These are phyloP conservation scores for Kuraishia piskuri DNA, from an alignment of 805 yeast genomes.

Conservation along the genomic window DNA sequence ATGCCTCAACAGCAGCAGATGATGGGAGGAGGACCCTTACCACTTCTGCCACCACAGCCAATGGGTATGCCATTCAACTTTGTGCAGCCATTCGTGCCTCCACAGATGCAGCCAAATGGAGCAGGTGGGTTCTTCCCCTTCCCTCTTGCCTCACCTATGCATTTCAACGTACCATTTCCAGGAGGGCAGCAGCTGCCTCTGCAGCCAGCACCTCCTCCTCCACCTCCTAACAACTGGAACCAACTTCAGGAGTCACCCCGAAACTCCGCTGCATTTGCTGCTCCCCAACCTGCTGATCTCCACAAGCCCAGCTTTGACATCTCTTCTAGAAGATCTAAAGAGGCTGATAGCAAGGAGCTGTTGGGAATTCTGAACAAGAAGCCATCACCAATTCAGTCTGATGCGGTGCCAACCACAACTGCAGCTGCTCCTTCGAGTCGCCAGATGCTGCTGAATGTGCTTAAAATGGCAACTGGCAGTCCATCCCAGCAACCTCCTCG, in stretches of 20 bases:
- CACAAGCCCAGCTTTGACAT: slow-evolving; percentile 22
- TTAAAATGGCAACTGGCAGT: slow-evolving; percentile 5
- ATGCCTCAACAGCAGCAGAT: slow-evolving; percentile 4
- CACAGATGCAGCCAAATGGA: slow-evolving; percentile 2
- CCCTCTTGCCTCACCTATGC: not conserved
- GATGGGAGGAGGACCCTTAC: slow-evolving; percentile 4
- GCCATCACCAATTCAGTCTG: not conserved
- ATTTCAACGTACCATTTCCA: slow-evolving; percentile 7
- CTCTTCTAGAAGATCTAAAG: slow-evolving; percentile 19
- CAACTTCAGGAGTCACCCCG: not conserved
- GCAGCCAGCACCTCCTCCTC: slow-evolving; percentile 9
- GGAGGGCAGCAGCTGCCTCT: slow-evolving; percentile 7
- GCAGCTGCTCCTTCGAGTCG: not conserved
- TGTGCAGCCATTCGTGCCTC: slow-evolving; percentile 7
- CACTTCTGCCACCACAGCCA: slow-evolving; percentile 8
- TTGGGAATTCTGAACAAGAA: slow-evolving; percentile 10
- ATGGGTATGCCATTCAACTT: slow-evolving; percentile 6
- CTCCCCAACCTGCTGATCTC: slow-evolving; percentile 9
- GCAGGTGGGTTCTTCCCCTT: not conserved
- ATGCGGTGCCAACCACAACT: not conserved
- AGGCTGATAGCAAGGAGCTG: slow-evolving; percentile 22
- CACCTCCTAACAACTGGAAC: not conserved
- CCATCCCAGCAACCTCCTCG: not conserved
- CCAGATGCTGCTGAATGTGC: slow-evolving; percentile 3
- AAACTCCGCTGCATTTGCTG: not conserved